Evolutionary conservation across 306 rosid genomes (phyloP).

Genomic region (Trifolium dubium): DNA sequence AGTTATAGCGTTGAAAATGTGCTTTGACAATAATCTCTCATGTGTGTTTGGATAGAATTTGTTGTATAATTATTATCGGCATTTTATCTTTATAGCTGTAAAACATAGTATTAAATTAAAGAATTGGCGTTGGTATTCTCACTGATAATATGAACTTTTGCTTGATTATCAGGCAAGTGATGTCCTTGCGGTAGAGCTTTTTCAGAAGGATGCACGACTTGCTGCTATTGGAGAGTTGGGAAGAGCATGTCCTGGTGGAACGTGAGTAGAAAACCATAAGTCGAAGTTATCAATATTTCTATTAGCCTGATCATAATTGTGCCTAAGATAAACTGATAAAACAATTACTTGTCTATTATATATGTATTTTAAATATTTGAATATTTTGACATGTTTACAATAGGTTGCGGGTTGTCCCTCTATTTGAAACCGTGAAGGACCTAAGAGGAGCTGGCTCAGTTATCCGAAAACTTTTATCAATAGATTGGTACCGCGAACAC

Average conservation of each 20-base stretch:
- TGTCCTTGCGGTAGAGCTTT: constrained; percentile 94
- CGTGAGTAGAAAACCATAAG: constrained; percentile 58
- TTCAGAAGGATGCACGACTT: constrained; percentile 93
- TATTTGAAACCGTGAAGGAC: constrained; percentile 94
- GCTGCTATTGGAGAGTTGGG: constrained; percentile 82
- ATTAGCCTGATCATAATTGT: constrained; percentile 10
- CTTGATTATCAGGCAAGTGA: constrained; percentile 82
- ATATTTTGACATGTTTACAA: constrained; percentile 34
- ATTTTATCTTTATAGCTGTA: neutral
- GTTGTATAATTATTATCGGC: neutral
- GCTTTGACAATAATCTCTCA: no score
- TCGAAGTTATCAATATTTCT: constrained; percentile 31
- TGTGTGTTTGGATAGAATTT: no score
- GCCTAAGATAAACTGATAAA: constrained; percentile 1
- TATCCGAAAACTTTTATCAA: constrained; percentile 76
- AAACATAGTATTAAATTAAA: no score
- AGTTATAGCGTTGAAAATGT: neutral
- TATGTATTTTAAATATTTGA: constrained; percentile 17
- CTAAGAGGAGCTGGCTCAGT: constrained; percentile 88
- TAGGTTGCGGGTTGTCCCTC: constrained; percentile 95
- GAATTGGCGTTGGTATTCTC: neutral
- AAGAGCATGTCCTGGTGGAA: constrained; percentile 87
- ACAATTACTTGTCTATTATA: constrained; percentile 19
- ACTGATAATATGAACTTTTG: constrained; percentile 12
- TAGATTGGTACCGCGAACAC: constrained; percentile 91